phyloP scores from a whole-genome alignment of 2,329 filamentous ascomycete species.

The Dactylella cylindrospora region DNA sequence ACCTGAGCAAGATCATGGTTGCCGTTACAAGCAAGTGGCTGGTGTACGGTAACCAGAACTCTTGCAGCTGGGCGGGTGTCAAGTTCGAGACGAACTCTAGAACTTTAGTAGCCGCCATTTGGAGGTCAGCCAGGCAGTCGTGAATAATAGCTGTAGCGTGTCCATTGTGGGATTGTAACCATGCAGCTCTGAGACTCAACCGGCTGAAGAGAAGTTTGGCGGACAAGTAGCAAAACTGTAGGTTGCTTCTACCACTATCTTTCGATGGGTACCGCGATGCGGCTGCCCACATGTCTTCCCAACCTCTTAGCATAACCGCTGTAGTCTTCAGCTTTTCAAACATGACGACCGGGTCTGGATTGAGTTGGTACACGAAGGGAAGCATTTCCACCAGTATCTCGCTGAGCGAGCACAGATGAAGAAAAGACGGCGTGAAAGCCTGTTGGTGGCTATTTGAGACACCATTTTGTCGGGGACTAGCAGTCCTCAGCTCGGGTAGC shows the following conservation, averaged over 20 bases:
- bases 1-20: conserved; percentile 58
- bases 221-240: conserved; percentile 58
- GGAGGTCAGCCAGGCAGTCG: conserved; percentile 56
- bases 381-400: conserved; percentile 50
- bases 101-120: conserved; percentile 51
- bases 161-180: conserved; percentile 50
- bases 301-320: conserved; percentile 17
- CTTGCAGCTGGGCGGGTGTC: conserved; percentile 54
- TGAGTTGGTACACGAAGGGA: conserved; percentile 34
- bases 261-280: not conserved
- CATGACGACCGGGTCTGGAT: conserved; percentile 15
- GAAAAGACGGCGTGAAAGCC: conserved; percentile 52
- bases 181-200: conserved; percentile 54
- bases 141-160: conserved; percentile 49
- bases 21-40: conserved; percentile 58
- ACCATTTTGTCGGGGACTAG: conserved; percentile 45
- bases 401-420: conserved; percentile 56
- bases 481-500: conserved; percentile 51
- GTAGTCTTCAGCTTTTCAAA: conserved; percentile 17
- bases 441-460: conserved; percentile 47
- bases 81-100: conserved; percentile 57
- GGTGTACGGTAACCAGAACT: conserved; percentile 58
- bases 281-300: conserved; percentile 13
- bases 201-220: conserved; percentile 56
- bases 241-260: conserved; percentile 52